phyloP scores from a whole-genome alignment of 2,329 filamentous ascomycete species.

The Aspergillus brunneoviolaceus region DNA sequence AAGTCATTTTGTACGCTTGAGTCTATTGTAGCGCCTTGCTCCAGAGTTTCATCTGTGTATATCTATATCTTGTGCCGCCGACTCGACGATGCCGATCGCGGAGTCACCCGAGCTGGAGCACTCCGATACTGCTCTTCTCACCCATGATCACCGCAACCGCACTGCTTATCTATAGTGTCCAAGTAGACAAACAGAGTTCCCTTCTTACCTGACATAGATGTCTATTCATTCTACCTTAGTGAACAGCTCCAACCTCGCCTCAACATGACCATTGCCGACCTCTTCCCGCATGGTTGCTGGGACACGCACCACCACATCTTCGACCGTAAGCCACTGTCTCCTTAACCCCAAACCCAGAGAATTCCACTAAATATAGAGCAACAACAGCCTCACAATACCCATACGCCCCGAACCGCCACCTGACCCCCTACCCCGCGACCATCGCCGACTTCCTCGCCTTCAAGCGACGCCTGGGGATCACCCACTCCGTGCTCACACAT shows the following conservation, averaged over 20 bases:
- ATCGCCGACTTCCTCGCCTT: slow-evolving; percentile 27
- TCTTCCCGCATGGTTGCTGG: slow-evolving; percentile 34
- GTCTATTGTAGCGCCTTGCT: not conserved
- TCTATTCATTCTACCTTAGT: too few species aligned
- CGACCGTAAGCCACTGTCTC: slow-evolving; percentile 25
- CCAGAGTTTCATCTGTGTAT: not conserved
- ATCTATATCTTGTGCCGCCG: too few species aligned
- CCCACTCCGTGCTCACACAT: slow-evolving; percentile 38
- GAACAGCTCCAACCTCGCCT: not conserved
- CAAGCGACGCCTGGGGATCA: slow-evolving; percentile 29
- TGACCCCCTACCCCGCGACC: slow-evolving; percentile 31
- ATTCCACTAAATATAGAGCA: too few species aligned
- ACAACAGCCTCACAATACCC: slow-evolving; percentile 22
- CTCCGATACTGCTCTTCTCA: too few species aligned
- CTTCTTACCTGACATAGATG: too few species aligned
- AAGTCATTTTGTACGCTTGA: not conserved
- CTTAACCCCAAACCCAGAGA: not conserved
- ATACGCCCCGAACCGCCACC: slow-evolving; percentile 26
- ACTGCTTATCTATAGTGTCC: too few species aligned
- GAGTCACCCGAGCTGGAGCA: too few species aligned
- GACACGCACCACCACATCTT: slow-evolving; percentile 38
- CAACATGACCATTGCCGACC: slow-evolving; percentile 2
- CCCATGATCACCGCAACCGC: too few species aligned
- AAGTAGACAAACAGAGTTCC: too few species aligned
- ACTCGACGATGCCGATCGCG: too few species aligned